These are phyloP conservation scores for Fusarium albosuccineum DNA, from an alignment of 2,329 filamentous ascomycete genomes.

Conservation along the genomic window DNA sequence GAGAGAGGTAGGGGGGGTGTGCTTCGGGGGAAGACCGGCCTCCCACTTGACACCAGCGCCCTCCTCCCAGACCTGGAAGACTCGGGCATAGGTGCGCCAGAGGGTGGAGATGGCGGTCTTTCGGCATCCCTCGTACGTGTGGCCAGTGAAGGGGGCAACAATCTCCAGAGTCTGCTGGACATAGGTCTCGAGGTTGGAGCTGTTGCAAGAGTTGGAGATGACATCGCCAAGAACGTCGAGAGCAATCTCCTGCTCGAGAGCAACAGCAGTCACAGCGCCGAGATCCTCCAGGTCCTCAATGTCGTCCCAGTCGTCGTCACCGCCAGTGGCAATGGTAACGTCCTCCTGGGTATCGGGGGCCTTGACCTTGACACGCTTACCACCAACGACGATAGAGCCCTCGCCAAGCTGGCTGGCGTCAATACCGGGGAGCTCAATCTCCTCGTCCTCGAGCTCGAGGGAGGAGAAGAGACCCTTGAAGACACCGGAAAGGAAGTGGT, in stretches of 20 bases:
- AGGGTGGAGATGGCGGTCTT: slow-evolving; percentile 92
- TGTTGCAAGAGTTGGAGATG: slow-evolving; percentile 84
- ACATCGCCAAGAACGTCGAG: slow-evolving; percentile 95
- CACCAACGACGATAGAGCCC: slow-evolving; percentile 81
- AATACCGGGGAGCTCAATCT: slow-evolving; percentile 79
- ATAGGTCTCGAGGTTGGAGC: slow-evolving; percentile 80
- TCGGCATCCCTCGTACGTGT: slow-evolving; percentile 92
- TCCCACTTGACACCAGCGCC: slow-evolving; percentile 83
- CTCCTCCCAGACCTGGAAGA: slow-evolving; percentile 90
- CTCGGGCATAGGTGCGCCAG: slow-evolving; percentile 92
- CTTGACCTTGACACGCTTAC: slow-evolving; percentile 88
- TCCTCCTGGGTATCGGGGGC: slow-evolving; percentile 66
- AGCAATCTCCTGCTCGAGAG: slow-evolving; percentile 97
- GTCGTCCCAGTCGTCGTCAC: slow-evolving; percentile 67
- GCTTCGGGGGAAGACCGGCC: slow-evolving; percentile 85
- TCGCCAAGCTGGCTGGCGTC: slow-evolving; percentile 73
- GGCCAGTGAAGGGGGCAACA: slow-evolving; percentile 84
- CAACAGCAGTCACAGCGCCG: slow-evolving; percentile 86
- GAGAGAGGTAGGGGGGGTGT: slow-evolving; percentile 82
- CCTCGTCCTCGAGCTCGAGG: slow-evolving; percentile 89
- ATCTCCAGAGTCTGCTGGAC: slow-evolving; percentile 90
- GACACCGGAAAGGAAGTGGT: slow-evolving; percentile 81
- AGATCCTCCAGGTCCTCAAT: slow-evolving; percentile 86
- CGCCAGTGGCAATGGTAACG: slow-evolving; percentile 67
- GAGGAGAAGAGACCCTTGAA: slow-evolving; percentile 86